These are phyloP conservation scores for Bathelium albidoporum DNA, from an alignment of 495 filamentous ascomycete species.

Conservation along the genomic window DNA sequence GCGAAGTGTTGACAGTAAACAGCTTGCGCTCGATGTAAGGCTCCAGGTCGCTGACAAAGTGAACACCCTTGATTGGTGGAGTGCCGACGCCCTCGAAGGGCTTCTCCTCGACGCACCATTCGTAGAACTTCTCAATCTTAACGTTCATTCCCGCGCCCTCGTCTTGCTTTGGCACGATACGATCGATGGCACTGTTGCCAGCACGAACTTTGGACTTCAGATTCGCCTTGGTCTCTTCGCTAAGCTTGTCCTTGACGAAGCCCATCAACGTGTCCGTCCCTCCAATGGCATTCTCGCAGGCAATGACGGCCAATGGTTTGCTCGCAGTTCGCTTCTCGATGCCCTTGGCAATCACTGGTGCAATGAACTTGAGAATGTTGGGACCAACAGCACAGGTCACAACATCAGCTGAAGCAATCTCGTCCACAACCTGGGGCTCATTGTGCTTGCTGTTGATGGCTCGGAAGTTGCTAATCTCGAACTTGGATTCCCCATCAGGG, in stretches of 20 bases:
- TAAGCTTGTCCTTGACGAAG: constrained; percentile 60
- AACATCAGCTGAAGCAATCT: constrained; percentile 76
- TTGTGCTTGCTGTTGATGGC: constrained; percentile 89
- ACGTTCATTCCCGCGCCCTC: constrained; percentile 73
- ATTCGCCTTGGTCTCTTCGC: constrained; percentile 30
- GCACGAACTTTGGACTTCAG: constrained; percentile 46
- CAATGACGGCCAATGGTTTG: constrained; percentile 78
- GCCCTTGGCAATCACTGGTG: constrained; percentile 83
- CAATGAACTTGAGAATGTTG: constrained; percentile 91
- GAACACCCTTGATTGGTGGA: constrained; percentile 73
- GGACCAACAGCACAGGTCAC: constrained; percentile 97
- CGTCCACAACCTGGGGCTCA: constrained; percentile 65
- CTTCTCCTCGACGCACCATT: constrained; percentile 87
- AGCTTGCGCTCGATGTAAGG: constrained; percentile 99
- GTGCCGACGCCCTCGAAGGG: constrained; percentile 59
- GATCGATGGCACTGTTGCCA: constrained; percentile 95
- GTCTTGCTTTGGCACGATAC: constrained; percentile 85
- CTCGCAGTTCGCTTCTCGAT: constrained; percentile 62
- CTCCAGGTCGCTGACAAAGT: constrained; percentile 81
- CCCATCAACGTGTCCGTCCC: constrained; percentile 75
- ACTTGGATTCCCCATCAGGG: constrained; percentile 66
- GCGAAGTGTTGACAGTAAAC: constrained; percentile 96
- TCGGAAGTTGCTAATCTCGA: constrained; percentile 82
- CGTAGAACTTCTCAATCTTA: constrained; percentile 93
- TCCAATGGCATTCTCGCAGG: constrained; percentile 93